Evolutionary conservation across 768 basidiomycete genomes (phyloP).

Genomic region (Suillus plorans): DNA sequence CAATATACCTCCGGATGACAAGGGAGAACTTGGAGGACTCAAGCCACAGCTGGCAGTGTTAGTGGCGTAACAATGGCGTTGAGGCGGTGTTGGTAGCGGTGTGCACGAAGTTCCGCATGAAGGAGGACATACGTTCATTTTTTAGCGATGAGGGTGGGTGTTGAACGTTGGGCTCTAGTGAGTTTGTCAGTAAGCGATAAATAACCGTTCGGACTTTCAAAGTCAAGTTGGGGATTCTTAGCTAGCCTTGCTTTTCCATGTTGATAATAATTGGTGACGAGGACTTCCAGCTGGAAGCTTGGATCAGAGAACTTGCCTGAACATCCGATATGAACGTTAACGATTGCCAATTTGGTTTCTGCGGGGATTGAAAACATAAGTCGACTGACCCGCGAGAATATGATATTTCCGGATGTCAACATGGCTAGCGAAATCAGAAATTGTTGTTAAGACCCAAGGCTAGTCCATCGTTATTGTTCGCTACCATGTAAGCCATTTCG

Average conservation of each 20-base stretch:
- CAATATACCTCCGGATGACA: background rate
- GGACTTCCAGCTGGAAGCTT: no score
- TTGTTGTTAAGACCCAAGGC: no score
- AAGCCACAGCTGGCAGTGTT: background rate
- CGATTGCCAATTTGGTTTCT: no score
- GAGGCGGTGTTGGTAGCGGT: background rate
- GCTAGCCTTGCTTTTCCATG: no score
- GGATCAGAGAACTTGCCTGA: no score
- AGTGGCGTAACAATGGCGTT: background rate
- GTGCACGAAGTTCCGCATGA: background rate
- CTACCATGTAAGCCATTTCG: background rate
- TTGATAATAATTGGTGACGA: no score
- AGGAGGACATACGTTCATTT: background rate
- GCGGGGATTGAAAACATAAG: no score
- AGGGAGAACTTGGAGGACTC: background rate
- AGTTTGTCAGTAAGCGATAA: background rate
- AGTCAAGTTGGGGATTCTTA: background rate
- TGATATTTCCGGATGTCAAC: no score
- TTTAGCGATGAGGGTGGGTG: background rate
- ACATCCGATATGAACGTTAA: no score
- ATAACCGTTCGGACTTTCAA: background rate
- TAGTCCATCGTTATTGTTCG: background rate
- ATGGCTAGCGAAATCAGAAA: no score
- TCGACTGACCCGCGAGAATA: no score
- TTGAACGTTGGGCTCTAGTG: no score